Evolutionary conservation across 441 rosid species (phyloP).

Genomic region (Populus trichocarpa): DNA sequence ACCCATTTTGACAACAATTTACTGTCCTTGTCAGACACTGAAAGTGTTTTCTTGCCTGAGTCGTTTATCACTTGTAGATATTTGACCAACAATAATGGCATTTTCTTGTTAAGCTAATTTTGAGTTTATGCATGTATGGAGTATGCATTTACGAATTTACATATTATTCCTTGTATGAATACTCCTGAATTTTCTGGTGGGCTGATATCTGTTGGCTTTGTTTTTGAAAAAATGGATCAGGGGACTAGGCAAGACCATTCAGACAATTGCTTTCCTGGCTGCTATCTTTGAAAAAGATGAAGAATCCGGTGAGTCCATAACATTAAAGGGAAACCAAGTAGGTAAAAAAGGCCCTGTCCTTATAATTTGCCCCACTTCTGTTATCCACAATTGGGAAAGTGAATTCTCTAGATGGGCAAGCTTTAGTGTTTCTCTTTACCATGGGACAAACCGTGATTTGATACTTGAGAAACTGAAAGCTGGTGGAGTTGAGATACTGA

Average conservation of each 20-base stretch:
- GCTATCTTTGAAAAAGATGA: conserved; percentile 74
- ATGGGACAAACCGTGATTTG: conserved; percentile 74
- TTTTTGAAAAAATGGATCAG: no score
- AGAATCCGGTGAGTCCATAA: conserved; percentile 34
- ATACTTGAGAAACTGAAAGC: conserved; percentile 72
- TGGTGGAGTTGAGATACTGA: conserved; percentile 61
- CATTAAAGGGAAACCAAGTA: conserved; percentile 26
- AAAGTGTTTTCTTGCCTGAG: background rate
- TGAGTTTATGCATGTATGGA: background rate
- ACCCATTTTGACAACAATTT: background rate
- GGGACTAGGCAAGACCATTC: conserved; percentile 65
- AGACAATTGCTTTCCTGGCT: conserved; percentile 88
- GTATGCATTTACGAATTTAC: background rate
- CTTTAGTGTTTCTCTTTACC: conserved; percentile 66
- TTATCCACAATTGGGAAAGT: conserved; percentile 86
- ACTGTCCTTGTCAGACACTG: background rate
- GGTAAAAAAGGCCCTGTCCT: conserved; percentile 53
- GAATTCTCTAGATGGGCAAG: conserved; percentile 87
- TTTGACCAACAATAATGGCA: background rate
- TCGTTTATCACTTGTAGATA: no score
- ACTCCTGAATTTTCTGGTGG: background rate
- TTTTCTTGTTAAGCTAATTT: background rate
- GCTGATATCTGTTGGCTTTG: no score
- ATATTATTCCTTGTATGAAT: background rate
- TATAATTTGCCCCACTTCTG: conserved; percentile 84